Evolutionary conservation across 352 stramenopile genomes (phyloP).

Genomic region (Pythium graminicola): DNA sequence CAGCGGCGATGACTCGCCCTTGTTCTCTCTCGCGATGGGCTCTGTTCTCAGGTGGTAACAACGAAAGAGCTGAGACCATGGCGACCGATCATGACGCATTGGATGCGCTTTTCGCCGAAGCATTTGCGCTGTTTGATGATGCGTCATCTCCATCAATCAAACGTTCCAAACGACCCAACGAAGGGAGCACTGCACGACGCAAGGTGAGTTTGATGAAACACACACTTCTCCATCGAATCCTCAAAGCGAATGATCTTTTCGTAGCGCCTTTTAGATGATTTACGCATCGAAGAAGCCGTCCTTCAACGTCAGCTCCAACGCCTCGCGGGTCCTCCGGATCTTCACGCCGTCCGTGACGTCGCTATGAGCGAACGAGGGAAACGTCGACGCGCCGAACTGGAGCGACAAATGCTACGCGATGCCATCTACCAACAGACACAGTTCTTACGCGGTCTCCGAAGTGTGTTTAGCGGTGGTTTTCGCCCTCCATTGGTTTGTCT

Average conservation of each 20-base stretch:
- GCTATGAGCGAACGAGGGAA: constrained; percentile 1
- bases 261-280: neutral
- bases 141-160: neutral
- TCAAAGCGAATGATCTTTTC: too few species aligned
- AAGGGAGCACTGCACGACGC: neutral
- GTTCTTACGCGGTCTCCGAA: constrained; percentile 5
- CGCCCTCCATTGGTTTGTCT: neutral
- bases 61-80: constrained; percentile 14
- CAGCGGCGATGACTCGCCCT: too few species aligned
- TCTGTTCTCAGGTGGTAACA: constrained; percentile 2
- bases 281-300: neutral
- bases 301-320: neutral
- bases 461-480: neutral
- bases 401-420: constrained; percentile 5
- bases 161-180: neutral
- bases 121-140: constrained; percentile 6
- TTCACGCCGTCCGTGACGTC: too few species aligned
- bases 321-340: neutral
- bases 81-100: too few species aligned
- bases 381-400: constrained; percentile 6
- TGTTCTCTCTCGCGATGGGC: too few species aligned
- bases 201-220: neutral
- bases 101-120: constrained; percentile 20
- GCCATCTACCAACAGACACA: constrained; percentile 8
- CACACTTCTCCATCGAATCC: too few species aligned